Base-by-base conservation (phyloP, 441 rosid genomes). In the Populus hybrid region DNA sequence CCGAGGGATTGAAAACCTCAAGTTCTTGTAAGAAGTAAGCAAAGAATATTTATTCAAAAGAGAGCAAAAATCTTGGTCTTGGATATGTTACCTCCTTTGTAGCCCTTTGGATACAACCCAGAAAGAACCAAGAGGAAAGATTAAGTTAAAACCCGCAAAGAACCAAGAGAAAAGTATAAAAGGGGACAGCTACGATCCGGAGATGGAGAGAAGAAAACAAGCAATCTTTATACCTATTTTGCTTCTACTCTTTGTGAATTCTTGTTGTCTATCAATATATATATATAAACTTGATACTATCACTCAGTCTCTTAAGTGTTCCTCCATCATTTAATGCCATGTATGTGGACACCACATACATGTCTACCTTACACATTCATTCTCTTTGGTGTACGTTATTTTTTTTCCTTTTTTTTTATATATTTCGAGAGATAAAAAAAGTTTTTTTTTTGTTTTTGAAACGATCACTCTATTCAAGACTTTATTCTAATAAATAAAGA, bases 131-230 rank as follows among this genome's bases (percentile, higher is more conserved):
- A 83, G 83, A 80, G 65, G 77, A 80, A 74, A 82, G 85, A 2
- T 70, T 64, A 40, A 81, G 65, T 66, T 24, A 23, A 70, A 74
- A 38, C 78, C 57, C 73, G 73, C 73, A 70, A 83, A 76, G 66
- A 79, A 83, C 88, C 80, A 83, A 83, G 83, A 80, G 57, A 78
- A 80, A 76, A 82, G 85, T 71, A 81, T 82, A 54, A 80, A 78
- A 67, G 79, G 82, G 78, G 88, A 83, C 86, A 83, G 86, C 88
- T 73, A 81, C 81, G 74, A 81, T 79, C 86, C 81, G 82, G 77
- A 78, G 82, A 34, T 70, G 79, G 63, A 78, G 72, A 81, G 83
- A 85, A 85, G 84, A 78, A 83, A 86, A 81, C 84, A 86, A 82
- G 77, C 78, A 75, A 79, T 57, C 77, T 67, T 34, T 70, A 78